phyloP scores from a whole-genome alignment of 805 yeast genomes.

The Suhomyces kilbournensis region DNA sequence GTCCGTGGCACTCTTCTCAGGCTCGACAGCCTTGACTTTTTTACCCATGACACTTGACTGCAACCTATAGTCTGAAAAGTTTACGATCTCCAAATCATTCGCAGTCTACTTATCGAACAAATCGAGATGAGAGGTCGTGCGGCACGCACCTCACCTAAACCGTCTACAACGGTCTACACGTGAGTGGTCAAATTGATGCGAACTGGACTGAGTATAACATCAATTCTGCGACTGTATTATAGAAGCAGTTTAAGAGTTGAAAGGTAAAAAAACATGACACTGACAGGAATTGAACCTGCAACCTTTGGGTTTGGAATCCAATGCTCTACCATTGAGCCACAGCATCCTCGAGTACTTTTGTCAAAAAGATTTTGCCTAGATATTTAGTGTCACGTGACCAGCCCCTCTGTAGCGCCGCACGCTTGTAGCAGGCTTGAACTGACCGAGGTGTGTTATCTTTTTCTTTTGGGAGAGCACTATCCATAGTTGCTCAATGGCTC shows the following conservation, averaged over 20 bases:
- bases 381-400: too few relatives aligned
- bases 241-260: too few relatives aligned
- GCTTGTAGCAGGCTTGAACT: too few relatives aligned
- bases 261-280: conserved; percentile 46
- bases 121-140: neutral
- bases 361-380: too few relatives aligned
- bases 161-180: neutral
- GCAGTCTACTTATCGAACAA: neutral
- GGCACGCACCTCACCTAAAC: neutral
- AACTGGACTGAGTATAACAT: too few relatives aligned
- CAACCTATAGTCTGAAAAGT: neutral
- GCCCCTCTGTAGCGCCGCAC: too few relatives aligned
- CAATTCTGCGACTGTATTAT: neutral
- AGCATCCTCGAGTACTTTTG: too few relatives aligned
- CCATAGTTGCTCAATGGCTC: too few relatives aligned
- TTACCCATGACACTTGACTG: conserved; percentile 1
- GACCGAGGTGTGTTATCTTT: too few relatives aligned
- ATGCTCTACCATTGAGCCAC: conserved; percentile 82
- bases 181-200: too few relatives aligned
- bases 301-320: conserved; percentile 80
- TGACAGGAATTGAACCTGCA: conserved; percentile 89
- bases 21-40: neutral
- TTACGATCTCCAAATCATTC: neutral
- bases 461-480: too few relatives aligned
- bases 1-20: conserved; percentile 2